phyloP scores from a whole-genome alignment of 2,329 filamentous ascomycete species.

The Thermothelomyces thermophilus region DNA sequence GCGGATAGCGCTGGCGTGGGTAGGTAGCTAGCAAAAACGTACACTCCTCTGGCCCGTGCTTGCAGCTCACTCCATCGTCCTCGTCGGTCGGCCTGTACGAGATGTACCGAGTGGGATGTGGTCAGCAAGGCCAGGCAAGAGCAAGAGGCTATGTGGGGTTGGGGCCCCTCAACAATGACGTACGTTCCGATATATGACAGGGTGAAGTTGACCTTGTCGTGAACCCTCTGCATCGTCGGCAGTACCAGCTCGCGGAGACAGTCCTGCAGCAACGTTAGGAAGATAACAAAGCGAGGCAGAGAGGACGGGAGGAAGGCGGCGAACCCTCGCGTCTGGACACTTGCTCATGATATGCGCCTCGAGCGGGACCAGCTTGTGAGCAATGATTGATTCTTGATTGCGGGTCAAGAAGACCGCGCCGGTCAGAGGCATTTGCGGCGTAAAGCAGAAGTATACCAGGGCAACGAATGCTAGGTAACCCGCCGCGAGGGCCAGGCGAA shows the following conservation, averaged over 20 bases:
- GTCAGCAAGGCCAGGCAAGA: not conserved
- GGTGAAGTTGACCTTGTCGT: conserved; percentile 82
- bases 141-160: not conserved
- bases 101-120: too few relatives aligned
- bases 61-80: conserved; percentile 81
- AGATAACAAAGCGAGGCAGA: not conserved
- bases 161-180: conserved; percentile 29
- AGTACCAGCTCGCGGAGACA: conserved; percentile 76
- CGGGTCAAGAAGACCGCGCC: not conserved
- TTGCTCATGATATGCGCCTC: conserved; percentile 98
- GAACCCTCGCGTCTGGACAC: conserved; percentile 76
- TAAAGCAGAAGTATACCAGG: conserved; percentile 12
- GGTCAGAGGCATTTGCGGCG: not conserved
- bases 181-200: conserved; percentile 84
- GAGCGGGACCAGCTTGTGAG: conserved; percentile 53
- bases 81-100: conserved; percentile 58
- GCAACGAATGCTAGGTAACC: conserved; percentile 13
- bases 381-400: not conserved
- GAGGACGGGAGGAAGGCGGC: conserved; percentile 15
- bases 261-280: conserved; percentile 39
- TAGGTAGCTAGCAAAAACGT: conserved; percentile 14
- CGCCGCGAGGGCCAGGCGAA: conserved; percentile 9
- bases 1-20: not conserved
- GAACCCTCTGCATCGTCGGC: conserved; percentile 75
- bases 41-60: conserved; percentile 81